phyloP scores from a whole-genome alignment of 1,284 basidiomycete genomes.

The Cronartium quercuum region DNA sequence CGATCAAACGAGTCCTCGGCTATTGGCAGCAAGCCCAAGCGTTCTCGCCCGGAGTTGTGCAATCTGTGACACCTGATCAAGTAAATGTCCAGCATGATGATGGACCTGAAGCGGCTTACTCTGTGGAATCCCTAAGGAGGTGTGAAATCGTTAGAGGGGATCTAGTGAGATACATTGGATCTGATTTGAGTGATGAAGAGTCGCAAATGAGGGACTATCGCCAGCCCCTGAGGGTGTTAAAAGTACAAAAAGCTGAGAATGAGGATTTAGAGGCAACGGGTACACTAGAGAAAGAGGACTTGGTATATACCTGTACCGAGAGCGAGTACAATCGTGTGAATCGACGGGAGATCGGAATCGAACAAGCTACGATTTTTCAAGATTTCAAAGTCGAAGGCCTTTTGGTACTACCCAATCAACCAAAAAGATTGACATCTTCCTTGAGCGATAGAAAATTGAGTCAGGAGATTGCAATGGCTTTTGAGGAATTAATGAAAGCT shows the following conservation, averaged over 20 bases:
- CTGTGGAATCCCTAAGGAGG: not conserved
- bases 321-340: not conserved
- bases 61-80: constrained; percentile 13
- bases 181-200: constrained; percentile 6
- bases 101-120: not conserved
- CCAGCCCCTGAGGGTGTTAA: not conserved
- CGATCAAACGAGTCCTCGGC: constrained; percentile 5
- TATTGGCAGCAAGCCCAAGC: constrained; percentile 10
- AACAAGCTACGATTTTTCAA: not conserved
- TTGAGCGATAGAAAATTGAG: constrained; percentile 9
- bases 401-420: not conserved
- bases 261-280: too few species aligned
- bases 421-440: not conserved
- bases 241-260: not conserved
- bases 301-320: constrained; percentile 6
- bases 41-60: not conserved
- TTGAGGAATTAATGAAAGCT: constrained; percentile 5
- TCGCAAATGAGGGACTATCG: constrained; percentile 8
- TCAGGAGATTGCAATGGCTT: not conserved
- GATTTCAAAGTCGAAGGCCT: constrained; percentile 25
- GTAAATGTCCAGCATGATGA: constrained; percentile 2
- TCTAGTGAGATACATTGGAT: constrained; percentile 27
- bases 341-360: not conserved
- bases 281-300: not conserved
- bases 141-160: constrained; percentile 18